These are phyloP conservation scores for Ogataea trehaloabstinens DNA, from an alignment of 805 yeast species.

Conservation along the genomic window DNA sequence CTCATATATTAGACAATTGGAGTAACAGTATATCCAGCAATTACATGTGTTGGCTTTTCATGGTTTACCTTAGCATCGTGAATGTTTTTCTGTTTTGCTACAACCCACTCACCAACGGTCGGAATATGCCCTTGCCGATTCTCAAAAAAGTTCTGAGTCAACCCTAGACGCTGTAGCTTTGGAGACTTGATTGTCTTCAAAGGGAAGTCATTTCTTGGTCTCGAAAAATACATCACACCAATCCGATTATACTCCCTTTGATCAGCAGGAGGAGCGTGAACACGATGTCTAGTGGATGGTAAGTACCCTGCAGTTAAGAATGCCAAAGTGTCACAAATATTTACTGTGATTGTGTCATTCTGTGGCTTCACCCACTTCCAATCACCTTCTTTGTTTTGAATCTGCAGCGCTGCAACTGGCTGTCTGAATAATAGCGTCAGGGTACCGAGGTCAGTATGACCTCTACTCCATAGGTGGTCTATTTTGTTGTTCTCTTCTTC, in stretches of 20 bases:
- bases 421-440: conserved; percentile 36
- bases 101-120: conserved; percentile 16
- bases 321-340: conserved; percentile 35
- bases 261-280: conserved; percentile 36
- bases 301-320: conserved; percentile 38
- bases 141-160: conserved; percentile 24
- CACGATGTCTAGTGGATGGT: conserved; percentile 36
- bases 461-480: conserved; percentile 34
- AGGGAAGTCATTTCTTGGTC: conserved; percentile 33
- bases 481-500: conserved; percentile 32
- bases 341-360: conserved; percentile 33
- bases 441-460: conserved; percentile 38
- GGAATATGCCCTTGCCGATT: conserved; percentile 7
- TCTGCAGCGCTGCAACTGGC: conserved; percentile 36
- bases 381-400: conserved; percentile 31
- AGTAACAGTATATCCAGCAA: conserved; percentile 10
- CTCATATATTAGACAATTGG: conserved; percentile 6
- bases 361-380: conserved; percentile 38
- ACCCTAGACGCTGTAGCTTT: conserved; percentile 30
- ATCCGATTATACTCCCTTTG: conserved; percentile 29
- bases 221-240: conserved; percentile 36
- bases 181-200: conserved; percentile 35
- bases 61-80: conserved; percentile 8
- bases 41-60: conserved; percentile 6
- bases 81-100: conserved; percentile 14